Conservation (phyloP, 352 stramenopile genomes). For the Phytopythium mirpurense region DNA sequence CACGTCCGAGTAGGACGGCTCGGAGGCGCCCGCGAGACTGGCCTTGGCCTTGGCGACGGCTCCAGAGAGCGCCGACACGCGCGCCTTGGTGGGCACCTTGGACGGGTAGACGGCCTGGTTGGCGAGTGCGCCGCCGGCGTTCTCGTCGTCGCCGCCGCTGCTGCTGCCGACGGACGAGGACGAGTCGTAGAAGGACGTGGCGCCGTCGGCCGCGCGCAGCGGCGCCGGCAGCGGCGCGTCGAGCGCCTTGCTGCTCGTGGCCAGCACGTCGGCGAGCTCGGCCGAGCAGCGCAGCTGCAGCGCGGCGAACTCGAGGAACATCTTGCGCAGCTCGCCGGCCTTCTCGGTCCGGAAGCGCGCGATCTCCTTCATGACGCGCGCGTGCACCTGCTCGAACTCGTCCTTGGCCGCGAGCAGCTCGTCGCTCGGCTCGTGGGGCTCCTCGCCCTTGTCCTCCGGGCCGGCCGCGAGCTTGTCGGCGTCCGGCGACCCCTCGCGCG, state of each 20-base stretch:
- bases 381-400: slow-evolving; percentile 72
- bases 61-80: not conserved
- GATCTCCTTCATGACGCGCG: slow-evolving; percentile 73
- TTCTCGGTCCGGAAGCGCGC: slow-evolving; percentile 70
- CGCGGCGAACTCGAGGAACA: slow-evolving; percentile 70
- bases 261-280: slow-evolving; percentile 47
- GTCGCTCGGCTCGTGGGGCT: slow-evolving; percentile 22
- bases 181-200: slow-evolving; percentile 35
- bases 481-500: slow-evolving; percentile 9
- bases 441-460: slow-evolving; percentile 22
- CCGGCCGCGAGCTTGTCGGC: slow-evolving; percentile 18
- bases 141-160: slow-evolving; percentile 36
- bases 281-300: slow-evolving; percentile 44
- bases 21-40: slow-evolving; percentile 12
- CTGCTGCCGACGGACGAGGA: slow-evolving; percentile 32
- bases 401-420: slow-evolving; percentile 60
- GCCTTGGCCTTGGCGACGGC: slow-evolving; percentile 13
- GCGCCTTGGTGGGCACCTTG: slow-evolving; percentile 12
- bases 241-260: slow-evolving; percentile 35
- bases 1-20: slow-evolving; percentile 46
- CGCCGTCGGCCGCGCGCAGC: slow-evolving; percentile 26
- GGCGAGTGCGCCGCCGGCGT: slow-evolving; percentile 8
- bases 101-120: slow-evolving; percentile 10
- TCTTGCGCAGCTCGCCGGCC: slow-evolving; percentile 55
- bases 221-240: slow-evolving; percentile 35